These are phyloP conservation scores for Daldinia vernicosa DNA, from an alignment of 495 filamentous ascomycete genomes.

Conservation along the genomic window DNA sequence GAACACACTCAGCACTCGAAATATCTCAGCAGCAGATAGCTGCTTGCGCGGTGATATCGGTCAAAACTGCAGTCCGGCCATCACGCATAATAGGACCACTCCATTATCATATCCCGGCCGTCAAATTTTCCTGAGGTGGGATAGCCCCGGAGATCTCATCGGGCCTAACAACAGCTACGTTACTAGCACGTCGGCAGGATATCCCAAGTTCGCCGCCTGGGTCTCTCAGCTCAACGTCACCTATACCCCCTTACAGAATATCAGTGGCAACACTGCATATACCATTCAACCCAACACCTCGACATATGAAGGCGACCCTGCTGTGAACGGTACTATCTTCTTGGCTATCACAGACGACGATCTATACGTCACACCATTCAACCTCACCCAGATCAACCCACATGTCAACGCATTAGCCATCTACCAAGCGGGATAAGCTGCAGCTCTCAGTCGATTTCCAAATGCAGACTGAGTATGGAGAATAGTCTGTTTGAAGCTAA, in stretches of 20 bases:
- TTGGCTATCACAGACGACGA: conserved; percentile 78
- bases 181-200: conserved; percentile 66
- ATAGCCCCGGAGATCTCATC: conserved; percentile 70
- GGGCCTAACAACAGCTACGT: conserved; percentile 86
- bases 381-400: conserved; percentile 75
- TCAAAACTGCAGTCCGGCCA: conserved; percentile 66
- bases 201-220: conserved; percentile 77
- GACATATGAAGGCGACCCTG: conserved; percentile 71
- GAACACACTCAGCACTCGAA: conserved; percentile 50
- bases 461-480: background rate
- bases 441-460: background rate
- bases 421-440: conserved; percentile 77
- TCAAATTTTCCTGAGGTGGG: conserved; percentile 76
- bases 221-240: conserved; percentile 86
- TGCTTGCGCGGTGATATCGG: conserved; percentile 63
- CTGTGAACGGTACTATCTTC: conserved; percentile 82
- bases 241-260: conserved; percentile 72
- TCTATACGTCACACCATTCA: conserved; percentile 77
- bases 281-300: conserved; percentile 74
- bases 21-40: conserved; percentile 50
- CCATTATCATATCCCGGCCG: conserved; percentile 82
- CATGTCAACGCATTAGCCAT: conserved; percentile 79
- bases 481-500: background rate
- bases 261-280: conserved; percentile 63
- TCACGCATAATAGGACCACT: conserved; percentile 70